Base-by-base conservation (phyloP, 805 yeast species). In the Cyberlindnera xylosilytica region DNA sequence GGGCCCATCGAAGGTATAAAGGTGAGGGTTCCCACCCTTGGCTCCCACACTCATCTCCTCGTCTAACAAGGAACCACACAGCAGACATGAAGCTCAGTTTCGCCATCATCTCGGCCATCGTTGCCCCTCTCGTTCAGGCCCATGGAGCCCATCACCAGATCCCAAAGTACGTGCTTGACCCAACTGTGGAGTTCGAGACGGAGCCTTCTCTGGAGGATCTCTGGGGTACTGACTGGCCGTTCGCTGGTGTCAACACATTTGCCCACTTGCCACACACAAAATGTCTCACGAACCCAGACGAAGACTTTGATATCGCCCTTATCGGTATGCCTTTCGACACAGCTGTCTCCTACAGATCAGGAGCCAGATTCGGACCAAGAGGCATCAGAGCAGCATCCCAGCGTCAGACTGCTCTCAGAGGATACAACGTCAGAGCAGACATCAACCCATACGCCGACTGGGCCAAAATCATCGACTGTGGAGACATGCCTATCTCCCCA, bases 161-260 rank as follows among this genome's bases (percentile, higher is more conserved):
- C 29, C 45, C 42, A 32, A 45, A 48, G 20, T 48, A 45, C 35
- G 45, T 48, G 13, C 40, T 48, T 5, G 52, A 48, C 27, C 52
- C 52, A 18, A 24, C 29, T 10, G 41, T 49, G 26, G 39, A 45
- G 29, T 42, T 44, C 20, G 51, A 44, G 16, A 46, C 51, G 36
- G 48, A 47, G n/a, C 72, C 76, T 1, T 54, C 72, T 6, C 63
- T 83, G n/a, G 68, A 76, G 24, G 76, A 78, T 10, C 64, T 77
- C 46, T 85, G 93, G 93, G 90, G 84, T 4, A 72, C 71, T 34
- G 79, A 74, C 32, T 83, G 90, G 90, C 85, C 84, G 6, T 81
- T 79, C 51, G 73, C 73, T 45, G 87, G 87, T 1, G 70, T 80
- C 34, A 74, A 75, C 55, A 76, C 87, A 0, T 87, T 84, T 70